Base-by-base conservation (phyloP, 257 asterid genomes). In the Anisodus acutangulus region DNA sequence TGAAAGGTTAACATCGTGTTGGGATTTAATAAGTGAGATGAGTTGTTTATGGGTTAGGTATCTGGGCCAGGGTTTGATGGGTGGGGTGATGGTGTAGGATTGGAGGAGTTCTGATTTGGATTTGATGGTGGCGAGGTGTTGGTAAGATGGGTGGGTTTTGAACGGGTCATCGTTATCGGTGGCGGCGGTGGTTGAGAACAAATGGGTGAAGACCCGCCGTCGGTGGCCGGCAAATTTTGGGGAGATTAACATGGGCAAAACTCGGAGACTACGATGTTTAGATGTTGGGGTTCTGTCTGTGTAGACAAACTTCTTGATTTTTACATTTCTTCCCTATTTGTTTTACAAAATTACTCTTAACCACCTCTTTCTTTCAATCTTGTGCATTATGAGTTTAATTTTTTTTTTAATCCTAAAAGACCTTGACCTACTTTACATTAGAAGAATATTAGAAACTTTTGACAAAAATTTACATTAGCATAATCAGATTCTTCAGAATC, bases 1-100 rank as follows among this genome's bases (percentile, higher is more conserved):
- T 82, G 98, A 93, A 3, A 94, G 93, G 68, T 91, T 97, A 68
- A 92, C 87, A 84, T 93, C 91, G 63, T 90, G 97, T 87, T 94
- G 98, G 79, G 85, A 83, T 85, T 90, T 85, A 88, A 93, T 83
- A 64, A 94, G 86, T 79, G 93, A 84, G 89, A 90, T 84, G 31
- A 94, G 94, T 83, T 89, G 91, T 76, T 93, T 93, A 51, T 88
- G 90, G 85, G 93, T 88, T 79, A 93, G 98, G 9, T 83, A 84
- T 64, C 84, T 91, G 31, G 98, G 99, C 98, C 99, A 96, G 59
- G 98, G 97, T 81, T 93, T 91, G 88, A 96, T 90, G 43, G 98
- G 98, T 19, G 99, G 98, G 5, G 97, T 92, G 81, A 94, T 93
- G 9, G 90, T 83, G 95, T 88, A 91, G 80, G 93, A 89, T 1